Evolutionary conservation across 2,329 filamentous ascomycete species (phyloP).

Genomic region (Leptodontidium sp.): DNA sequence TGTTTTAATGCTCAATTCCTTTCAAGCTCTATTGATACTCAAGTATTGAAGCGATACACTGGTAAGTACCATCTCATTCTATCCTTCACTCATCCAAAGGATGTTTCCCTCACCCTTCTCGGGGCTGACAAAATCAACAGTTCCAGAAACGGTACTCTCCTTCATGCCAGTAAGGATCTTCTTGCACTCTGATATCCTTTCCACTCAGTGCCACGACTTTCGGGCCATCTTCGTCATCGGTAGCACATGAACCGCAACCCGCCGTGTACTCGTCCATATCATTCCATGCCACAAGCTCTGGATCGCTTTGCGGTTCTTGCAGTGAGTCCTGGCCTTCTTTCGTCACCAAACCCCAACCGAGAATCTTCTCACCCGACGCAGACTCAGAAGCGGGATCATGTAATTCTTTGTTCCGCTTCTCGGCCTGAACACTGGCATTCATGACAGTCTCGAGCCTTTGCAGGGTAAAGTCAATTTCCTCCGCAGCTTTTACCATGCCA

Average conservation of each 20-base stretch:
- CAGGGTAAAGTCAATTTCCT: constrained; percentile 1
- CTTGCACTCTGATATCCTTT: background rate
- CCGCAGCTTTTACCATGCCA: background rate
- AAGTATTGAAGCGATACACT: background rate
- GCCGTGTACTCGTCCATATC: background rate
- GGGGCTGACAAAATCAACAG: background rate
- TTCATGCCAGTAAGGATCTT: background rate
- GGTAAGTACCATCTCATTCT: background rate
- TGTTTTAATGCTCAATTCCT: background rate
- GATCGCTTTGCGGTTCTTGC: background rate
- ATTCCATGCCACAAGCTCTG: background rate
- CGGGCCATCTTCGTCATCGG: background rate
- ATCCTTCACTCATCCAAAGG: background rate
- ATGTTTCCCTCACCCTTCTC: background rate
- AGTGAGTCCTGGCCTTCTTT: background rate
- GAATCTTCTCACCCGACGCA: background rate
- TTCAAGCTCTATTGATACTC: background rate
- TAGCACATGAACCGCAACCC: background rate
- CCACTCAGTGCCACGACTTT: background rate
- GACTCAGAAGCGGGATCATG: background rate
- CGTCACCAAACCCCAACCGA: background rate
- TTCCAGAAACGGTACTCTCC: background rate
- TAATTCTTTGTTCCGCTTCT: background rate
- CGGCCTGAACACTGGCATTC: background rate
- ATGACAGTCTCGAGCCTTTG: constrained; percentile 1